Conservation (phyloP, 148 eudicot species). For the Rheum nobile region DNA sequence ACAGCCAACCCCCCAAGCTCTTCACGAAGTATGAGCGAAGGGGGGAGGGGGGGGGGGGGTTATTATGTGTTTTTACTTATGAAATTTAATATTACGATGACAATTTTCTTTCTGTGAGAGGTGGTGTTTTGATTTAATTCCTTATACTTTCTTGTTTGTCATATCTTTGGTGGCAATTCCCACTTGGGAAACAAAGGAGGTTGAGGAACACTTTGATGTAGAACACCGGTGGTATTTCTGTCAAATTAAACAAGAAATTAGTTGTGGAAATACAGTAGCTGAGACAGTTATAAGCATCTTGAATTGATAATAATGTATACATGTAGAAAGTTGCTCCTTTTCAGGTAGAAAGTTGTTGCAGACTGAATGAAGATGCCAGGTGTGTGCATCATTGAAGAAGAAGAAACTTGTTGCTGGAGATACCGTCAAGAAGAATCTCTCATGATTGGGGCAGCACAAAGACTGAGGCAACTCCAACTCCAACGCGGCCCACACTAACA, state of each 20-base stretch:
- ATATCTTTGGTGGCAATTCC: background rate
- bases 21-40: too few relatives aligned
- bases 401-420: conserved; percentile 53
- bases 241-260: too few relatives aligned
- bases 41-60: too few relatives aligned
- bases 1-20: too few relatives aligned
- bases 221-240: too few relatives aligned
- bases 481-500: conserved; percentile 43
- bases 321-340: too few relatives aligned
- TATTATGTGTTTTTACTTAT: background rate
- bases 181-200: background rate
- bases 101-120: background rate
- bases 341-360: background rate
- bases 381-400: conserved; percentile 44
- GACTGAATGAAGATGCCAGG: conserved; percentile 12
- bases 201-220: background rate
- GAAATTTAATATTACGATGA: background rate
- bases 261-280: too few relatives aligned
- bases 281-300: too few relatives aligned
- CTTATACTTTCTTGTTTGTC: background rate
- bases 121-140: background rate
- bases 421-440: conserved; percentile 42
- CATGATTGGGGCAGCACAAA: conserved; percentile 52
- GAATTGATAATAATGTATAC: too few relatives aligned
- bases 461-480: conserved; percentile 31